Base-by-base conservation (phyloP, 2,329 filamentous ascomycete species). In the Chrysoporthe deuterocubensis region DNA sequence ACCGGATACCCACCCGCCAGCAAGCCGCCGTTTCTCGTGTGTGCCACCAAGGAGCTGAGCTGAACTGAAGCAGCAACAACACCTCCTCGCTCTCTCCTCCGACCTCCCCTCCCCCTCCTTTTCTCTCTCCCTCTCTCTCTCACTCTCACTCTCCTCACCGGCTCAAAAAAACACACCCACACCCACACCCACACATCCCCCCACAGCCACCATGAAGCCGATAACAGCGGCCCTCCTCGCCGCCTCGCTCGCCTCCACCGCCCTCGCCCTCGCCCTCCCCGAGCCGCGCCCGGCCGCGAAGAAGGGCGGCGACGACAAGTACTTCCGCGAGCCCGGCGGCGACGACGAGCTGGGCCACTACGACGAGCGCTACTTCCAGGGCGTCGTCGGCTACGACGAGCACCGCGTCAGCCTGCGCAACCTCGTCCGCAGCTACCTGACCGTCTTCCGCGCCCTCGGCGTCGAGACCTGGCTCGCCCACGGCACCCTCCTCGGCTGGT, bases 401-500 rank as follows among this genome's bases (percentile, higher is more conserved):
- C 88, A 92, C 74, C 84, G 85, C n/a, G 81, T 86, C 40, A 88
- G 87, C 6, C 85, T 95, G 66, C 84, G 84, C 62, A 85, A 92
- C 76, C 87, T 96, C 72, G 86, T 94, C 71, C 96, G 89, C 70
- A 89, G 91, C 63, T 96, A 96, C 79, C 84, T 96, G 57, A 83
- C 84, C 58, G 89, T 87, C 66, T 90, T 92, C 77, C 81, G 83
- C 57, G 81, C 85, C 21, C 82, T 90, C 65, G 86, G 87, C 7
- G 79, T 93, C 70, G 92, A 95, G 79, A 95, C 93, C 0, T 96
- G 93, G 93, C 88, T 96, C 68, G 92, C 93, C 50, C 93, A 96
- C 77, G 93, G 93, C 61, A 94, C 92, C 4, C 80, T 96, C 62
- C 81, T 96, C 32, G 93, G 92, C 14, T 96, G 93, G 93, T 96